Evolutionary conservation across 192 early-diverging fungal genomes (phyloP), one percentile per base, ranked within the genome.

Genomic region (Backusella liffmaniae): DNA sequence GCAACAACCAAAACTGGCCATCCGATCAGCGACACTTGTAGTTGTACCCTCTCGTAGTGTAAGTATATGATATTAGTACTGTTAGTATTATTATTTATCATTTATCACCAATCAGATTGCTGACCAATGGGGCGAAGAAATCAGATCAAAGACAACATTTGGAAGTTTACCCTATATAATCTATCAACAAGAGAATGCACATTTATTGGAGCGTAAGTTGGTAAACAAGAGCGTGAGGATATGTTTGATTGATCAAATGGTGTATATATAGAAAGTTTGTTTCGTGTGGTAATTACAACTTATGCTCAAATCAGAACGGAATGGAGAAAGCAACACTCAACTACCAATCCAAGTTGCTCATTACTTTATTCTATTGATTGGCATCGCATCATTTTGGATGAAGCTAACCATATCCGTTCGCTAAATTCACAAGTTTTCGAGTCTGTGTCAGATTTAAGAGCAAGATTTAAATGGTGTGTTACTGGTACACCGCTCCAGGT

Each of bases 401-500:
- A 78, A 59, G 73, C 71, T 3, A 49, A 78, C n/a, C 72, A 78
- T 49, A 29, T 78, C 1, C 53, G 72, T 30, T 46, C 37, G 7
- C 1, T 70, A 36, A 34, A 37, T 21, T 42, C 77, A 35, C 35
- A 41, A 35, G 5, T 78, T 2, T 29, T 21, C 16, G 30, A 67
- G 1, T 51, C 77, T 21, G 36, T 73, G 32, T 16, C 32, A 7
- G 56, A 41, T 34, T 30, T 78, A 10, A 34, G 35, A 18, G 23
- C 77, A 35, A 78, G 35, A 35, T 73, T 42, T 49, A 30, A 34
- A 53, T 78, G 77, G 77, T 78, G 77, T 73, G 18, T 78, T 18
- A 66, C 77, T 21, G 77, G 77, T 29, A 78, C 77, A 23, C 77
- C 77, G 12, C 30, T 78, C 29, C 77, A 78, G 69, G 76, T 77